Conservation (phyloP, 1,284 basidiomycete genomes). For the Ustilago curta region DNA sequence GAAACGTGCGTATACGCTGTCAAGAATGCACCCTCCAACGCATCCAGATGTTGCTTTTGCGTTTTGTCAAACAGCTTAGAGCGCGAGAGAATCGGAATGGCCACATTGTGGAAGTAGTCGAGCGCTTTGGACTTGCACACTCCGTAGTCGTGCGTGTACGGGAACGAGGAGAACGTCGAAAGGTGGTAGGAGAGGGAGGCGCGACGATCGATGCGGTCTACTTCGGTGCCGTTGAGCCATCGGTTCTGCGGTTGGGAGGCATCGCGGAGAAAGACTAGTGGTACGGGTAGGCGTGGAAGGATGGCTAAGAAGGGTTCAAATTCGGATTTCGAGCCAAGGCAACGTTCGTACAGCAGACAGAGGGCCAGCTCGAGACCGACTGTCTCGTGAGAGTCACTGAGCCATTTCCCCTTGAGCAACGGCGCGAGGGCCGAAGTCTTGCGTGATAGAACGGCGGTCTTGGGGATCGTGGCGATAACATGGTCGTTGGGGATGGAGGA, state of each 20-base stretch:
- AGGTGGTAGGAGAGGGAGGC: constrained; percentile 11
- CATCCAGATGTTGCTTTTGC: constrained; percentile 20
- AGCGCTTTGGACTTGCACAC: constrained; percentile 32
- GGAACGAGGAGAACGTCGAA: not conserved
- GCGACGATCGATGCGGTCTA: constrained; percentile 18
- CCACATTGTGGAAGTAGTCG: constrained; percentile 31
- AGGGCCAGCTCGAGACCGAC: constrained; percentile 53
- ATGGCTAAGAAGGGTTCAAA: constrained; percentile 50
- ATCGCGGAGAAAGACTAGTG: constrained; percentile 34
- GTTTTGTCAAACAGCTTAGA: constrained; percentile 18
- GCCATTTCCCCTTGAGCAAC: constrained; percentile 16
- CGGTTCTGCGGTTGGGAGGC: not conserved
- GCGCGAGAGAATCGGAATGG: constrained; percentile 21
- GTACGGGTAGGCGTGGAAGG: constrained; percentile 37
- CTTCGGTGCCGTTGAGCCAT: constrained; percentile 52
- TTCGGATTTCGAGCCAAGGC: constrained; percentile 27
- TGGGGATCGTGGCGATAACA: constrained; percentile 40
- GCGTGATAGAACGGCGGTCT: constrained; percentile 45
- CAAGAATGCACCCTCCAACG: constrained; percentile 27
- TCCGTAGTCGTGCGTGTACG: constrained; percentile 42
- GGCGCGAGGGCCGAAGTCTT: constrained; percentile 35
- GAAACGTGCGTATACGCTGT: constrained; percentile 56
- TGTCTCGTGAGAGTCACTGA: constrained; percentile 32
- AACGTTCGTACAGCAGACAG: constrained; percentile 55
- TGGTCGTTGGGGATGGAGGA: constrained; percentile 12